Conservation (phyloP, 805 yeast genomes). For the Ogataea populi-albae region DNA sequence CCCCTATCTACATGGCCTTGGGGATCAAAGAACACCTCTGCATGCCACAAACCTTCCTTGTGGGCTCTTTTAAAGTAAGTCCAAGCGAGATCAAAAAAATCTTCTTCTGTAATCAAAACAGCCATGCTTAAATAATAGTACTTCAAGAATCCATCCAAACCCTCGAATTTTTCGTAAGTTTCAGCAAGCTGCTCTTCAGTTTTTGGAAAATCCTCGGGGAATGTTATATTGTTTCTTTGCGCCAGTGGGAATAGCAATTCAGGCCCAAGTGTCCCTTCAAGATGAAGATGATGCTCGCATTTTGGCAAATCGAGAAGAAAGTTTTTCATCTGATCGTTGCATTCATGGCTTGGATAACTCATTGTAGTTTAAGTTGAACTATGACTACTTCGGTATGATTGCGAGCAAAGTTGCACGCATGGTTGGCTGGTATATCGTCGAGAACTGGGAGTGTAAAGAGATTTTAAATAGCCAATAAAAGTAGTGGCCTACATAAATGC, state of each 20-base stretch:
- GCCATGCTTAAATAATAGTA: conserved; percentile 48
- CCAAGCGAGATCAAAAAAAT: conserved; percentile 45
- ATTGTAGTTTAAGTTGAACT: too few relatives aligned
- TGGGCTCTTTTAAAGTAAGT: conserved; percentile 40
- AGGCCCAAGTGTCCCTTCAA: conserved; percentile 84
- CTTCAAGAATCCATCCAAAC: conserved; percentile 44
- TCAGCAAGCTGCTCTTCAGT: conserved; percentile 32
- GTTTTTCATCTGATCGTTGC: too few relatives aligned
- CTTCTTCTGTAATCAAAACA: conserved; percentile 39
- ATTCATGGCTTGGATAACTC: too few relatives aligned
- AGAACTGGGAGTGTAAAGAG: too few relatives aligned
- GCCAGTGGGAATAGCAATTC: conserved; percentile 46
- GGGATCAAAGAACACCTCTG: conserved; percentile 48
- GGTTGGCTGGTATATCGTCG: too few relatives aligned
- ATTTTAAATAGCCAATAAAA: too few relatives aligned
- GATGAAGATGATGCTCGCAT: conserved; percentile 78
- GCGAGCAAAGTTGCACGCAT: too few relatives aligned
- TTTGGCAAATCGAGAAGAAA: too few relatives aligned
- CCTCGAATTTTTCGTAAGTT: conserved; percentile 33
- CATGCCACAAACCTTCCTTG: conserved; percentile 40
- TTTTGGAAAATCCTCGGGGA: conserved; percentile 37
- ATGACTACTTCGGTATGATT: too few relatives aligned
- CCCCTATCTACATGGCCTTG: conserved; percentile 47
- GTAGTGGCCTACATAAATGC: too few relatives aligned
- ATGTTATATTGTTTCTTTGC: conserved; percentile 13